phyloP scores from a whole-genome alignment of 345 rosid genomes.

The Geranium rotundifolium region DNA sequence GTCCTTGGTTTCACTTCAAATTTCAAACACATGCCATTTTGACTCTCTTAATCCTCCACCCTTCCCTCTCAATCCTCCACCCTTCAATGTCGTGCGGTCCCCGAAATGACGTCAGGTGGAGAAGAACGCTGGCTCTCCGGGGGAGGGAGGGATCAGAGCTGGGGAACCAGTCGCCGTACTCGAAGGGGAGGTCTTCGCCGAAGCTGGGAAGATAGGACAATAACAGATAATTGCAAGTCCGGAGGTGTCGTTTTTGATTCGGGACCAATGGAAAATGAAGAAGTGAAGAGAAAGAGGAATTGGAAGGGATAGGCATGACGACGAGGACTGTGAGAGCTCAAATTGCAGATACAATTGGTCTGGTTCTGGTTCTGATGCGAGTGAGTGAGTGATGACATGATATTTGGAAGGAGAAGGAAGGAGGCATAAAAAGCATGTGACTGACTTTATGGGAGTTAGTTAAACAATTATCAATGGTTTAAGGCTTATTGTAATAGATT shows the following conservation, averaged over 20 bases:
- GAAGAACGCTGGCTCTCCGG: slow-evolving; percentile 78
- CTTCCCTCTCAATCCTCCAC: too few relatives aligned
- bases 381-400: too few relatives aligned
- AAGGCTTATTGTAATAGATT: too few relatives aligned
- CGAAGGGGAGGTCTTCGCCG: slow-evolving; percentile 53
- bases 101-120: slow-evolving; percentile 83
- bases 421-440: not conserved
- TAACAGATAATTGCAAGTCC: not conserved
- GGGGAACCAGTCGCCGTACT: slow-evolving; percentile 53
- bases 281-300: not conserved
- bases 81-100: slow-evolving; percentile 82
- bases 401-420: too few relatives aligned
- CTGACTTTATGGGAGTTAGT: not conserved
- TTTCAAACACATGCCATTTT: too few relatives aligned
- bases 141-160: slow-evolving; percentile 21
- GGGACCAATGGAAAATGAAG: not conserved
- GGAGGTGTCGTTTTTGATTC: not conserved
- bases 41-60: too few relatives aligned
- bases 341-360: not conserved
- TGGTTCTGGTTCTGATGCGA: too few relatives aligned
- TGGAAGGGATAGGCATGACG: slow-evolving; percentile 2
- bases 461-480: too few relatives aligned
- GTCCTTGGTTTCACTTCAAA: too few relatives aligned
- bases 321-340: not conserved
- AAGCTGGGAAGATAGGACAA: slow-evolving; percentile 17